phyloP scores from a whole-genome alignment of 2,329 filamentous ascomycete species.

The Stemphylium beticola region DNA sequence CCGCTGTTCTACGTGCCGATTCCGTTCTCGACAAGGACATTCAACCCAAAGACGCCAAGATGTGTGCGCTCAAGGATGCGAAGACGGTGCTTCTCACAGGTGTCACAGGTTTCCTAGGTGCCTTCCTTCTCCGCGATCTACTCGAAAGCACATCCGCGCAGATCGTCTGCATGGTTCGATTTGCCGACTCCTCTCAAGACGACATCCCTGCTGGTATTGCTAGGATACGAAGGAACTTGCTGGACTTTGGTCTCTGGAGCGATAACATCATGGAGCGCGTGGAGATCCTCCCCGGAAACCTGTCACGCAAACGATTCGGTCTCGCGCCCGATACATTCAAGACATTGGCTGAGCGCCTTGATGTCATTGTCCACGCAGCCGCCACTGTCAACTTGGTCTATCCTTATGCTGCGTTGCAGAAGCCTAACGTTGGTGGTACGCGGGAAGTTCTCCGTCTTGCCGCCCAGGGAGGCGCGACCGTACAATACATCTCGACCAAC shows the following conservation, averaged over 20 bases:
- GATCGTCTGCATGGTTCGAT: conserved; percentile 76
- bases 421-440: conserved; percentile 80
- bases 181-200: conserved; percentile 69
- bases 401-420: conserved; percentile 76
- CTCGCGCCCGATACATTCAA: conserved; percentile 70
- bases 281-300: conserved; percentile 75
- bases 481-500: conserved; percentile 82
- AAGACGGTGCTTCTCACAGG: conserved; percentile 75
- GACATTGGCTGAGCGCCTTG: conserved; percentile 66
- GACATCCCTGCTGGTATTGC: conserved; percentile 72
- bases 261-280: conserved; percentile 80
- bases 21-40: conserved; percentile 74
- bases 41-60: conserved; percentile 59
- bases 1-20: conserved; percentile 71
- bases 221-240: conserved; percentile 74
- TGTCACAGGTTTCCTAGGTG: conserved; percentile 77
- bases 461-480: conserved; percentile 68
- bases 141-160: conserved; percentile 71
- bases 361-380: conserved; percentile 79
- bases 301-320: conserved; percentile 72
- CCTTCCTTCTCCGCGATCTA: conserved; percentile 73
- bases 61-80: conserved; percentile 68
- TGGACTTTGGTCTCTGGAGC: conserved; percentile 79
- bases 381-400: conserved; percentile 78
- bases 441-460: conserved; percentile 76